Evolutionary conservation across 371 early-diverging fungal genomes (phyloP), one percentile per base, ranked within the genome.

Genomic region (Mortierella sp.): DNA sequence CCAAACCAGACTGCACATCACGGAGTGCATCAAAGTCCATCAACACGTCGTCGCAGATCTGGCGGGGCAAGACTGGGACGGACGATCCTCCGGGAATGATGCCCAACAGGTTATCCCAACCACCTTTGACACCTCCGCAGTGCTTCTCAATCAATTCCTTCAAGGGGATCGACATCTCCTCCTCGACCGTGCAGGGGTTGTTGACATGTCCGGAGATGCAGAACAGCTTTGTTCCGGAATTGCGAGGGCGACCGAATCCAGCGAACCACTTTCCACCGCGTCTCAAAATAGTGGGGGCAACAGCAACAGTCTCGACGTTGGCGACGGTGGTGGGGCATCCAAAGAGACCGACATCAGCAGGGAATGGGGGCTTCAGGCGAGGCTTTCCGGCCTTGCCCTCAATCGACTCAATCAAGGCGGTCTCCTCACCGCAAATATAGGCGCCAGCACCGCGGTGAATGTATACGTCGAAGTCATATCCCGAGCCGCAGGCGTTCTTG

Each of bases 361-460:
- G 99, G 94, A 99, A 99, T 71, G 99, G 99, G 53, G 99, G 99
- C 95, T 99, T 99, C 82, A 99, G 87, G 80, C 99, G 92, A 39
- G 99, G 99, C 92, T 99, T 99, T 50, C 99, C 99, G 81, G 96
- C 96, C 90, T 98, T 98, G 76, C 99, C 99, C 87, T 99, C 99
- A 64, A 99, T 92, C 44, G 96, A 96, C 90, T 99, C 99, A 81
- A 99, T 99, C 83, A 99, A 91, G 70, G 97, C 95, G 31, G 99
- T 99, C 86, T 99, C 99, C 86, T 99, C 99, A 81, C 99, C 99
- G 85, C 99, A 99, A 79, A 99, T 97, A 86, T 99, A 99, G 44
- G 98, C 99, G 82, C 99, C 97, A 55, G 97, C 99, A 71, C 99
- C 99, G 69, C 98, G 97, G 85, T 98, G 98, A 79, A 99, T 92